Evolutionary conservation across 257 asterid species (phyloP), one percentile per base, ranked within the genome.

Genomic region (Primulina huaijiensis): DNA sequence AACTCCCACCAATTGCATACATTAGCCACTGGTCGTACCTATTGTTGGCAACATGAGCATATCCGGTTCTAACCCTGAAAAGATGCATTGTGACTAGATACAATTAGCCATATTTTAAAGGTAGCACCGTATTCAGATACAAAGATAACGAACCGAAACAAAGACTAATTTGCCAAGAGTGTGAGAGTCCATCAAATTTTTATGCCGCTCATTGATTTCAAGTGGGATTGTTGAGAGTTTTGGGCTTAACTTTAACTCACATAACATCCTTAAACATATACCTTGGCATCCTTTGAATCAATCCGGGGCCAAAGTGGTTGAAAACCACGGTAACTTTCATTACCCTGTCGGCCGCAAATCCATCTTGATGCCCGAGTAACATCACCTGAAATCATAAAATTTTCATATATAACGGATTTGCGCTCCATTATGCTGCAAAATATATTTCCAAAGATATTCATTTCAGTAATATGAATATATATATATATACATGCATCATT

Each of bases 241-340:
- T 31, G 34, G 34, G 34, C 34, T 2, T 31, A 3, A 31, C 34
- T 34, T 23, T 10, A 10, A 43, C 30, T 27, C 30, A 27, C 30
- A 8, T 2, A 29, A 63, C 10, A 2, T 11, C 62, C 5, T 37
- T 25, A 1, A 25, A 38, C 27, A 2, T 30, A 17, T 69, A 86
- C 96, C 96, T 88, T 19, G 96, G 96, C 79, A 88, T 76, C 64
- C 95, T 83, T 70, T 88, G 90, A 31, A 88, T 88, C 29, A 88
- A 73, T 68, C 74, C 79, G n/a, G 86, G 87, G 17, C 96, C 96
- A 78, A 90, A 90, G 77, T 88, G 77, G 81, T 90, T 90, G 71
- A 80, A 90, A 35, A 77, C 90, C 10, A 90, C 81, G 0, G 95
- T 90, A 52, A 85, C 92, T 76, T 86, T 86, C 95, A 90, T 81